Conservation (phyloP, 164 flowering plant genomes). For the Umbellularia californica region DNA sequence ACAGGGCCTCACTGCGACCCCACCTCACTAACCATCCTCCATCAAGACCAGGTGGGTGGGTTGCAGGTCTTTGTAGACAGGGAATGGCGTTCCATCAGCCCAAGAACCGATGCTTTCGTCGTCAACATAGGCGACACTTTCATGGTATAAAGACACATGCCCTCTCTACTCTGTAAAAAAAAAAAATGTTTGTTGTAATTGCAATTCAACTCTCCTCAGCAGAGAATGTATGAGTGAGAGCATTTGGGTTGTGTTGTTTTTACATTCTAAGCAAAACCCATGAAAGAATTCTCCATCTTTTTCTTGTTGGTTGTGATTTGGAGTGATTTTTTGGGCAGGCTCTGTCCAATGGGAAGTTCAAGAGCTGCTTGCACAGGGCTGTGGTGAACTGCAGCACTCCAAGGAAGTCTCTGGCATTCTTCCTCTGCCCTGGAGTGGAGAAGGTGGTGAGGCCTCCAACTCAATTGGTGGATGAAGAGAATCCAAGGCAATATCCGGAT, state of each 20-base stretch:
- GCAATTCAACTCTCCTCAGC: too few species aligned
- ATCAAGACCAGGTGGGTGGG: conserved; percentile 77
- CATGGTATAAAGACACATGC: conserved; percentile 45
- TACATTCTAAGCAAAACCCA: too few species aligned
- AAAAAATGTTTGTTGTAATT: too few species aligned
- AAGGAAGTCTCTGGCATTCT: conserved; percentile 77
- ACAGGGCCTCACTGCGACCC: conserved; percentile 94
- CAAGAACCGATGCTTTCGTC: conserved; percentile 60
- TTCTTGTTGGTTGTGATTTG: neutral
- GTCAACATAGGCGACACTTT: conserved; percentile 87
- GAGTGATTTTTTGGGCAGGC: conserved; percentile 36
- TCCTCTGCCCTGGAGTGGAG: conserved; percentile 64
- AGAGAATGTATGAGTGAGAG: too few species aligned
- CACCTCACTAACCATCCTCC: conserved; percentile 79
- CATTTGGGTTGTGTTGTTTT: too few species aligned
- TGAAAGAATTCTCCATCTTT: too few species aligned
- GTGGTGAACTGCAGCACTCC: conserved; percentile 65
- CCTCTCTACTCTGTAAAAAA: neutral
- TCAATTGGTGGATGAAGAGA: conserved; percentile 40
- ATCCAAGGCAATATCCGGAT: conserved; percentile 68
- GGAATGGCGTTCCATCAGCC: conserved; percentile 56
- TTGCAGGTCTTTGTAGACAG: conserved; percentile 68
- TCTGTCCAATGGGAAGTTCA: conserved; percentile 67
- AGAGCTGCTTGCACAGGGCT: conserved; percentile 81
- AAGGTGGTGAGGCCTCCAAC: conserved; percentile 68